phyloP scores from a whole-genome alignment of 2,329 filamentous ascomycete genomes.

The Phoma herbarum region DNA sequence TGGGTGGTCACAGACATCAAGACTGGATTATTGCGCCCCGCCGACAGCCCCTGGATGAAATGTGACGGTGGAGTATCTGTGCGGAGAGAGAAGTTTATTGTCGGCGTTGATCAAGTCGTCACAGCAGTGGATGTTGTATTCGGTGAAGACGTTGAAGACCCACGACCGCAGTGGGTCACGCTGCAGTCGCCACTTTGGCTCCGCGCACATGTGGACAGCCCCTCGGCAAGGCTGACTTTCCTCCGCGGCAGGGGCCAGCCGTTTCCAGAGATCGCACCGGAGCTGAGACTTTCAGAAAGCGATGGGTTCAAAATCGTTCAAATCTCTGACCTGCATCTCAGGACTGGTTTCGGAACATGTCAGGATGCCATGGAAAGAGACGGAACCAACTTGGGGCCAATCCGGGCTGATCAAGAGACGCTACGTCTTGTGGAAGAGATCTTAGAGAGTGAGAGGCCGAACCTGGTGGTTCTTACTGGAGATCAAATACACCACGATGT shows the following conservation, averaged over 20 bases:
- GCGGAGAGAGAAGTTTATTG: constrained; percentile 64
- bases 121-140: constrained; percentile 86
- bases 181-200: constrained; percentile 56
- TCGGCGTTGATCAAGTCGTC: constrained; percentile 73
- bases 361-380: constrained; percentile 77
- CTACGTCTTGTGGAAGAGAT: constrained; percentile 75
- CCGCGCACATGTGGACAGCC: constrained; percentile 56
- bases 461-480: constrained; percentile 72
- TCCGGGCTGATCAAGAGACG: constrained; percentile 88
- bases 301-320: constrained; percentile 96
- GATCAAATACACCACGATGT: constrained; percentile 73
- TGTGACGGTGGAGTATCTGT: constrained; percentile 80
- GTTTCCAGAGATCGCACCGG: constrained; percentile 67
- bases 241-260: constrained; percentile 72
- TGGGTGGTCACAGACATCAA: constrained; percentile 78
- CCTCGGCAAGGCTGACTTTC: constrained; percentile 71
- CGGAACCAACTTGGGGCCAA: constrained; percentile 73
- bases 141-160: constrained; percentile 87
- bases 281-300: constrained; percentile 74
- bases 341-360: constrained; percentile 85
- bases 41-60: constrained; percentile 74
- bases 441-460: constrained; percentile 63
- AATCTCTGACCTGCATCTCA: constrained; percentile 86
- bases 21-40: constrained; percentile 75
- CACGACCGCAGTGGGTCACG: constrained; percentile 80